Conservation (phyloP, 352 stramenopile species). For the Pythium rhizo-oryzae region DNA sequence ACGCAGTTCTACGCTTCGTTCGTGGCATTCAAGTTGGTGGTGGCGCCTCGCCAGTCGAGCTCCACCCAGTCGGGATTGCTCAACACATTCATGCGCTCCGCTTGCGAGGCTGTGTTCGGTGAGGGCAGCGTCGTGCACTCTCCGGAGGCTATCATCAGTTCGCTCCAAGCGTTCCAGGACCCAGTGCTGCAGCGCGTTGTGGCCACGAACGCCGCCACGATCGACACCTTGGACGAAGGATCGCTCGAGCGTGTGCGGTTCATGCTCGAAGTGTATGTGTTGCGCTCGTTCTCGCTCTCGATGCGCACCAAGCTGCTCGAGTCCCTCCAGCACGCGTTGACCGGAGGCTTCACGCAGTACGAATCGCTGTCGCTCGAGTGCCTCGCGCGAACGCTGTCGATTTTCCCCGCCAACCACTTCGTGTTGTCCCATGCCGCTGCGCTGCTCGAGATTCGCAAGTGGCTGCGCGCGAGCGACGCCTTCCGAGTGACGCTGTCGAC, state of each 20-base stretch:
- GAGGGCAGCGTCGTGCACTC: constrained; percentile 53
- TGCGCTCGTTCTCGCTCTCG: constrained; percentile 73
- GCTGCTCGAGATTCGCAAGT: constrained; percentile 22
- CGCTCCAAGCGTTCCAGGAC: constrained; percentile 63
- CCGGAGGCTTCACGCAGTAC: constrained; percentile 48
- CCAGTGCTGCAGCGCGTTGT: constrained; percentile 20
- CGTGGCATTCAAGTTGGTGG: constrained; percentile 22
- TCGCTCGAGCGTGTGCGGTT: constrained; percentile 62
- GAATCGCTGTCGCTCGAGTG: constrained; percentile 39
- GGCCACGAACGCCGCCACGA: not conserved
- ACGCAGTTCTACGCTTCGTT: constrained; percentile 30
- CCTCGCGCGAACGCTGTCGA: constrained; percentile 48
- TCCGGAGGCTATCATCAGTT: constrained; percentile 69
- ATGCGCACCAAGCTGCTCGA: constrained; percentile 58
- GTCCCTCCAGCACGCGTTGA: constrained; percentile 54
- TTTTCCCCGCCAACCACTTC: constrained; percentile 55
- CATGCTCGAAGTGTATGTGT: constrained; percentile 73
- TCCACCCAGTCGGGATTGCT: constrained; percentile 18
- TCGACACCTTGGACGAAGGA: constrained; percentile 30
- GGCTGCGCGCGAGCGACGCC: constrained; percentile 14
- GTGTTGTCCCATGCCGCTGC: constrained; percentile 30
- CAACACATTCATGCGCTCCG: constrained; percentile 33
- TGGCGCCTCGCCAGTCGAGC: constrained; percentile 1
- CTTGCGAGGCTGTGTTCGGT: constrained; percentile 55
- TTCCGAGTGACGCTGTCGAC: constrained; percentile 8